A percentile compares a stretch with the other conserved stretches of the same genome.
These are phyloP conservation scores for Fusarium zealandicum DNA, from an alignment of 2,329 filamentous ascomycete genomes.

Conservation along the genomic window DNA sequence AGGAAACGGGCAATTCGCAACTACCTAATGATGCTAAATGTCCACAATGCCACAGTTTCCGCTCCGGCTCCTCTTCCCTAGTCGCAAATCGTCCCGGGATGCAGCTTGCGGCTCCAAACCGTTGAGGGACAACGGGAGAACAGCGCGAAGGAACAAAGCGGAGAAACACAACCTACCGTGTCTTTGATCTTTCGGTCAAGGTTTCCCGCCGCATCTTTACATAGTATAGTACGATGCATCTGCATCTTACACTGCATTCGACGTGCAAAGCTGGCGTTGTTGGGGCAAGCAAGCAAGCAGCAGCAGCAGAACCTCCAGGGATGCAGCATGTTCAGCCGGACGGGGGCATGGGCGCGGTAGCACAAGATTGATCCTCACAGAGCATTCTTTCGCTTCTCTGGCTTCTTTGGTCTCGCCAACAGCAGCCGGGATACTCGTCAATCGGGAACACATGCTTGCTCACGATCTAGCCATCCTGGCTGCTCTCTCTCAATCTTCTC, in stretches of 20 bases:
- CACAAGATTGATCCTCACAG: neutral
- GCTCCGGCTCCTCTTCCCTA: too few species aligned
- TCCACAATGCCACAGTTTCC: neutral
- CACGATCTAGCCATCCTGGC: neutral
- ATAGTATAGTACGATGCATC: too few species aligned
- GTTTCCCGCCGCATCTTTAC: slow-evolving; percentile 17
- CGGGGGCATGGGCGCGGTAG: slow-evolving; percentile 11
- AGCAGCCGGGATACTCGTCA: slow-evolving; percentile 2
- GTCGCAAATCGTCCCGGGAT: too few species aligned
- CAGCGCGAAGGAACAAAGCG: neutral
- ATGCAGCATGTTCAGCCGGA: slow-evolving; percentile 10
- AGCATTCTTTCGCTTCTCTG: neutral
- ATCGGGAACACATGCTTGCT: neutral
- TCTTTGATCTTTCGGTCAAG: slow-evolving; percentile 25
- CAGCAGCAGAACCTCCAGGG: slow-evolving; percentile 2
- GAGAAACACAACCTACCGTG: slow-evolving; percentile 11
- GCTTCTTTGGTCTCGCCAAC: neutral
- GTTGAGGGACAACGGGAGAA: too few species aligned
- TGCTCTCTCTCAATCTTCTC: neutral
- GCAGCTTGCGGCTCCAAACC: too few species aligned
- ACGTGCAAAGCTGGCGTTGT: neutral
- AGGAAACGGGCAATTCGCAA: neutral
- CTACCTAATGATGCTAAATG: neutral
- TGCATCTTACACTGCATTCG: slow-evolving; percentile 24
- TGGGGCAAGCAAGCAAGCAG: slow-evolving; percentile 1